Base-by-base conservation (phyloP, 23 red algal species). In the Chondrus crispus region DNA sequence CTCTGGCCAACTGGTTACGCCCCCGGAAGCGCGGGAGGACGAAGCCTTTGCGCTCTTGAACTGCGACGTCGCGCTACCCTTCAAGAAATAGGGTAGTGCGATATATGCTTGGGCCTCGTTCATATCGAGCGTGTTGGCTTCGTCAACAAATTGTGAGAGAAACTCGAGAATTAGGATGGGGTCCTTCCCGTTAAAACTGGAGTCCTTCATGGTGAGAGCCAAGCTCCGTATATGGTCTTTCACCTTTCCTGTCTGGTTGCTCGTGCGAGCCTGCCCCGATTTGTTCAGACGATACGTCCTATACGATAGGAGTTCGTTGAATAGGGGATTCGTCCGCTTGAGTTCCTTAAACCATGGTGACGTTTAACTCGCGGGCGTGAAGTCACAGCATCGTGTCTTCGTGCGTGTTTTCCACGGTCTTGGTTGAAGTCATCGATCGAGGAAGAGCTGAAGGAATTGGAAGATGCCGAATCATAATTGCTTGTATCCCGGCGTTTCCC, bases 261-360 rank as follows among this genome's bases (percentile, higher is more conserved):
- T 14, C 2, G 76, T 52, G 5, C 12, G 76, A 52, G n/a, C 19
- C 30, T 53, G 3, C 11, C 7, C 49, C 18, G 76, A 30, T 52
- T 81, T 33, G 18, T 52, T 48, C 9, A 70, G n/a, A 29, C 33
- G 81, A 45, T 69, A 85, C 6, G 58, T 66, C 4, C 37, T 35
- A 44, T 62, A 70, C 3, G 13, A 63, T 14, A 70, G 14, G 7
- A 43, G 33, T 44, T 70, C 63, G 16, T 5, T 39, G 47, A 66
- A 69, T 16, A 45, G 40, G 37, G 81, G 81, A 44, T 69, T 85
- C 33, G 14, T 85, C 16, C 20, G 38, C 14, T 43, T 20, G 18
- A 85, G 14, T 41, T 85, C 46, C 60, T 66, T 66, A 19, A 66
- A n/a, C n/a, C n/a, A n/a, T n/a, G n/a, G n/a, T n/a, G n/a, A n/a